Conservation (phyloP, 768 basidiomycete species). For the Termitomyces sp. region DNA sequence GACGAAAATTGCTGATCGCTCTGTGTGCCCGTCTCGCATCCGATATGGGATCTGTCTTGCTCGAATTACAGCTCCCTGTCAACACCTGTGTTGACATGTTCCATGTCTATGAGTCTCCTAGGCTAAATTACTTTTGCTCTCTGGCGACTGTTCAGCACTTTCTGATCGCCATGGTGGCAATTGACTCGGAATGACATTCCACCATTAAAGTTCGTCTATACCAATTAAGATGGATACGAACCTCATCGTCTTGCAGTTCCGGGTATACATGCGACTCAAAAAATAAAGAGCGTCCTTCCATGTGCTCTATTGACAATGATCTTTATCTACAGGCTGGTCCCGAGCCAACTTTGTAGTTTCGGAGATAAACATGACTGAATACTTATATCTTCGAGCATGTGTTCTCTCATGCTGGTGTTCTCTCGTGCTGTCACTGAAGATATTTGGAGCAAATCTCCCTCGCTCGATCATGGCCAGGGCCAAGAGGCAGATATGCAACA, state of each 20-base stretch:
- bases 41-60: background rate
- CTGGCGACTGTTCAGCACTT: background rate
- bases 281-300: background rate
- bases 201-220: too few species aligned
- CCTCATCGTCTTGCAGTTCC: background rate
- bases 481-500: too few species aligned
- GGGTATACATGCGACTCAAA: background rate
- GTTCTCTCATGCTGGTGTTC: background rate
- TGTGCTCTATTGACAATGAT: background rate
- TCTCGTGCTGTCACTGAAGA: background rate
- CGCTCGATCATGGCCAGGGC: background rate
- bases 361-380: background rate
- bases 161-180: background rate
- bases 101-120: background rate
- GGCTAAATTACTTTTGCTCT: background rate
- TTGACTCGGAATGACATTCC: too few species aligned
- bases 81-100: background rate
- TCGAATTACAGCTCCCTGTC: background rate
- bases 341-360: background rate
- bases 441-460: background rate
- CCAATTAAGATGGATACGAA: background rate
- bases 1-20: too few species aligned
- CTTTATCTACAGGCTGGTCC: background rate
- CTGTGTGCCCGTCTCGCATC: too few species aligned
- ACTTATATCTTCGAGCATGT: background rate